Conservation (phyloP, 345 rosid genomes). For the Murraya paniculata region DNA sequence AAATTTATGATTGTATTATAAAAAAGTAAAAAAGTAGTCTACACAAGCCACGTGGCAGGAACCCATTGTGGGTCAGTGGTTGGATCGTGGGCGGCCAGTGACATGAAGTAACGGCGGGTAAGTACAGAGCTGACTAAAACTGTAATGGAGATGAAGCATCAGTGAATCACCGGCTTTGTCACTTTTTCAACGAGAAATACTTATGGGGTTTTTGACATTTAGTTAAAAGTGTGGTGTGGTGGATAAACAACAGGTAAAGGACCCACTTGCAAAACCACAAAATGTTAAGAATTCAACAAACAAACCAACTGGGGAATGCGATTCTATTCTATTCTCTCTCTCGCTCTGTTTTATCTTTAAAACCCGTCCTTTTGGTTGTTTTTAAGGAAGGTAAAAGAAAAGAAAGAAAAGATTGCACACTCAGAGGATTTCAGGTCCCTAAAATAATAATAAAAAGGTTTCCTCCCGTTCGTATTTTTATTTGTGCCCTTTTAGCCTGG, state of each 20-base stretch:
- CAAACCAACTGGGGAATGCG: slow-evolving; percentile 2
- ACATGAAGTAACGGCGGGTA: neutral
- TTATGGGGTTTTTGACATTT: slow-evolving; percentile 32
- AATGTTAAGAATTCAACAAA: slow-evolving; percentile 22
- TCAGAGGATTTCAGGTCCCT: neutral
- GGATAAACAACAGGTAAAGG: slow-evolving; percentile 32
- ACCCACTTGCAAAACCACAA: slow-evolving; percentile 30
- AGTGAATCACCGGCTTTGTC: neutral
- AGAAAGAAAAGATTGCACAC: neutral
- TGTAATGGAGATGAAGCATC: neutral
- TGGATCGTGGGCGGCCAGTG: neutral
- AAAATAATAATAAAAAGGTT: neutral
- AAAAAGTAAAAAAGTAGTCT: neutral
- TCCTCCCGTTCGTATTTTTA: slow-evolving; percentile 13
- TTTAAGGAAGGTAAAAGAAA: slow-evolving; percentile 9
- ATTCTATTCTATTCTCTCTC: neutral
- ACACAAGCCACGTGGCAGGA: neutral
- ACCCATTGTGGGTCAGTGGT: neutral
- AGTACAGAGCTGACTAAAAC: neutral
- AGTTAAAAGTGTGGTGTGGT: slow-evolving; percentile 33
- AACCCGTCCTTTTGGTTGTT: slow-evolving; percentile 3
- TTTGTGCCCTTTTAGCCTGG: slow-evolving; percentile 3
- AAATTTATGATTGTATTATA: no score
- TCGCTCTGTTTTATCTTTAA: neutral
- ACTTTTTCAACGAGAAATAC: slow-evolving; percentile 20